Conservation (phyloP, 2,329 filamentous ascomycete genomes). For the Epichloe uncinata region DNA sequence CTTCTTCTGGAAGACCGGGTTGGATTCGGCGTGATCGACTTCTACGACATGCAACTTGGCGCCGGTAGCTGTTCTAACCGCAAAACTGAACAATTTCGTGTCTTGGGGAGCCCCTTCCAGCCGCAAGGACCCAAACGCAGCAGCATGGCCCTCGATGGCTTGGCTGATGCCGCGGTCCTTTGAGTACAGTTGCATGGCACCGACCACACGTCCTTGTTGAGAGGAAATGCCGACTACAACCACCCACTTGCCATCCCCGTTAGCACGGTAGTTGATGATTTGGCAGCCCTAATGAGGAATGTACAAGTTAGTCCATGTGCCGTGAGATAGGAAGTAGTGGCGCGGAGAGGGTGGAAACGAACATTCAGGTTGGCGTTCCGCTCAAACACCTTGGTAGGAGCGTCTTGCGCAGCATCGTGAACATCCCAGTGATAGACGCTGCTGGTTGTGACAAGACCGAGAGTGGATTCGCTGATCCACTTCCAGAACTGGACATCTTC, state of each 20-base stretch:
- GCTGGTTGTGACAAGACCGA: conserved; percentile 83
- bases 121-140: conserved; percentile 79
- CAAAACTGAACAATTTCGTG: conserved; percentile 94
- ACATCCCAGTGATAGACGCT: conserved; percentile 98
- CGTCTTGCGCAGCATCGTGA: conserved; percentile 66
- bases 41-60: conserved; percentile 97
- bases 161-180: conserved; percentile 94
- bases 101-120: conserved; percentile 76
- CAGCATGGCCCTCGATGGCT: conserved; percentile 93
- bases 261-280: conserved; percentile 99
- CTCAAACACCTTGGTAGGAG: conserved; percentile 85
- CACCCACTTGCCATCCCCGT: conserved; percentile 95
- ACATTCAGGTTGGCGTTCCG: conserved; percentile 81
- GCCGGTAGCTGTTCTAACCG: conserved; percentile 75
- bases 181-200: conserved; percentile 94
- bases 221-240: conserved; percentile 92
- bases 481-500: conserved; percentile 99
- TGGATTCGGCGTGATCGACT: conserved; percentile 83
- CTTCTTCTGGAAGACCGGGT: conserved; percentile 87
- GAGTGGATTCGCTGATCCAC: conserved; percentile 82
- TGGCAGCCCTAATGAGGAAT: conserved; percentile 60
- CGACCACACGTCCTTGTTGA: conserved; percentile 83
- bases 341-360: conserved; percentile 23
- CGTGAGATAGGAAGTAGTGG: background rate
- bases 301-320: conserved; percentile 2